phyloP scores from a whole-genome alignment of 495 filamentous ascomycete species.

The Opeltia flavorubescens region DNA sequence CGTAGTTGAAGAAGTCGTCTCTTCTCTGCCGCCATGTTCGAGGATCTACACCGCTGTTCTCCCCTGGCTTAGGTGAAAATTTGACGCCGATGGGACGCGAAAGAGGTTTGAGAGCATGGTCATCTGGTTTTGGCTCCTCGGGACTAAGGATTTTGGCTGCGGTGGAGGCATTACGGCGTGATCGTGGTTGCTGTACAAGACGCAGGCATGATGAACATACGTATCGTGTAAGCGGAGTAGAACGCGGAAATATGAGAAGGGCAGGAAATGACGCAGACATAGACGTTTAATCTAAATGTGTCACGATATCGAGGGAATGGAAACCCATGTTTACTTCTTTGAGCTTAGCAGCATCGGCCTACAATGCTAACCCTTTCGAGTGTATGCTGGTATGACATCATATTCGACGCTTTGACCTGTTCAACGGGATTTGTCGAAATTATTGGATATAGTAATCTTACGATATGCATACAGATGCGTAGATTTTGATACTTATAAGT shows the following conservation, averaged over 20 bases:
- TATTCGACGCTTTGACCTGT: too few species aligned
- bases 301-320: too few species aligned
- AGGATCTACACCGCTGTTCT: slow-evolving; percentile 65
- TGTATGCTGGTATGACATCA: too few species aligned
- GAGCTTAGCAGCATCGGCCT: too few species aligned
- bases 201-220: background rate
- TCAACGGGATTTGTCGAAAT: too few species aligned
- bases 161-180: background rate
- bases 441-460: too few species aligned
- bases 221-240: background rate
- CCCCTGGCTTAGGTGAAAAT: slow-evolving; percentile 53
- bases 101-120: slow-evolving; percentile 55
- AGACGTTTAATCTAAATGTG: too few species aligned
- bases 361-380: too few species aligned
- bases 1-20: slow-evolving; percentile 71
- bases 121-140: slow-evolving; percentile 21
- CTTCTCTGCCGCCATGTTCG: slow-evolving; percentile 53
- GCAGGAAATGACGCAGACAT: background rate
- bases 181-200: background rate
- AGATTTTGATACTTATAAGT: background rate
- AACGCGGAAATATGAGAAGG: background rate
- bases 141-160: slow-evolving; percentile 4
- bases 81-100: slow-evolving; percentile 67
- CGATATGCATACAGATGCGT: too few species aligned
- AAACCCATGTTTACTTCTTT: too few species aligned